A percentile compares a stretch with the other conserved stretches of the same genome.
Evolutionary conservation across 106 monocot genomes (phyloP).

Genomic region (Iris macrosiphon): DNA sequence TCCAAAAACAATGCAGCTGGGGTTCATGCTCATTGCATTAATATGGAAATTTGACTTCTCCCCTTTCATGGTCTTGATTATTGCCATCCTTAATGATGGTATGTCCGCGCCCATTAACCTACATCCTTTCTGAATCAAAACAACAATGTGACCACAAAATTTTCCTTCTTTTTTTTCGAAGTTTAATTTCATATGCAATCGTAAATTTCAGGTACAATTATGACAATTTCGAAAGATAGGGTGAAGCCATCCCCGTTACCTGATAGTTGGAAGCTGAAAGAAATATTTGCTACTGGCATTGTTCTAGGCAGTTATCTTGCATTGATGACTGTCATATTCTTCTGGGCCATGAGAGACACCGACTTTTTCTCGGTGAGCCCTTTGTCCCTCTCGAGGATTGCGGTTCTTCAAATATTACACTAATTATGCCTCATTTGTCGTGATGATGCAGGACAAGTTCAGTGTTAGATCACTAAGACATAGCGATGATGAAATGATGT

Average conservation of each 20-base stretch:
- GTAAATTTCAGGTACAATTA: conserved; percentile 52
- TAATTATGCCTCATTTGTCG: too few relatives aligned
- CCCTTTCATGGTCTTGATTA: conserved; percentile 83
- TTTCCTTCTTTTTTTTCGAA: not conserved
- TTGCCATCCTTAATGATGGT: conserved; percentile 83
- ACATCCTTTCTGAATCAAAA: not conserved
- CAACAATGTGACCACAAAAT: not conserved
- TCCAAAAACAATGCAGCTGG: conserved; percentile 31
- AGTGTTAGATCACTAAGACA: conserved; percentile 42
- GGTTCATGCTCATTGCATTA: conserved; percentile 70
- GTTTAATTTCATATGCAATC: not conserved
- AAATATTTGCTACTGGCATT: conserved; percentile 77
- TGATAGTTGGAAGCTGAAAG: conserved; percentile 81
- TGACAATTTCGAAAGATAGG: conserved; percentile 80
- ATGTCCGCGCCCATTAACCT: not conserved
- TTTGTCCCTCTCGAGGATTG: not conserved
- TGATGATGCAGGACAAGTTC: conserved; percentile 45
- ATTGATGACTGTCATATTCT: conserved; percentile 75
- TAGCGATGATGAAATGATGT: conserved; percentile 47
- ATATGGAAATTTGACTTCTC: conserved; percentile 89
- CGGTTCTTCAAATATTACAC: not conserved
- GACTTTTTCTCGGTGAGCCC: conserved; percentile 56
- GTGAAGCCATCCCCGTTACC: conserved; percentile 74
- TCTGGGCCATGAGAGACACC: conserved; percentile 65
- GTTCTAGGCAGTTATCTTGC: conserved; percentile 61